A percentile compares a stretch with the other conserved stretches of the same genome.
These are phyloP conservation scores for Nepenthes alata DNA, from an alignment of 179 eudicot species.

Conservation along the genomic window DNA sequence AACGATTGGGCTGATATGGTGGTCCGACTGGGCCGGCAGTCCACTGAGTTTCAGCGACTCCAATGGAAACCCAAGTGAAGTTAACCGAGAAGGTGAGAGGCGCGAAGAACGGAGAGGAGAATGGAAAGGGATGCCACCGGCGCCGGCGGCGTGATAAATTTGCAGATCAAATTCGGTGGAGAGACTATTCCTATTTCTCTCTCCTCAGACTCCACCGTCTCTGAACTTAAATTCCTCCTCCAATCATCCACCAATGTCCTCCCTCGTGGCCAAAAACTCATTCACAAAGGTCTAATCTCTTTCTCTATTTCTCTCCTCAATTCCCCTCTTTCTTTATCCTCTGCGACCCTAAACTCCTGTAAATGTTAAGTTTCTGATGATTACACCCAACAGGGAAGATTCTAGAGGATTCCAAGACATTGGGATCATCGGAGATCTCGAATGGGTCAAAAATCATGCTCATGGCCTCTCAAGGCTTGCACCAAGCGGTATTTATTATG, in stretches of 20 bases:
- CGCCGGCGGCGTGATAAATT: constrained; percentile 19
- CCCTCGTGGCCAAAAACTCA: constrained; percentile 89
- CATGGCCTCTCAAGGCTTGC: constrained; percentile 72
- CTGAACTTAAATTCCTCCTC: constrained; percentile 51
- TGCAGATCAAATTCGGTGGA: constrained; percentile 66
- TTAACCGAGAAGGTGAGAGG: background rate
- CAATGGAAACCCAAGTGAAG: too few species aligned
- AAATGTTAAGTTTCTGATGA: background rate
- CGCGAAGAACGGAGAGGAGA: background rate
- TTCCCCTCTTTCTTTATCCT: background rate
- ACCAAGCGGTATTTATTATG: constrained; percentile 62
- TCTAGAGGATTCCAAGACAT: constrained; percentile 45
- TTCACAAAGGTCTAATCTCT: constrained; percentile 43
- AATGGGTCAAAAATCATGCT: constrained; percentile 81
- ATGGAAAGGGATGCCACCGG: constrained; percentile 4
- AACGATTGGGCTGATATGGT: too few species aligned
- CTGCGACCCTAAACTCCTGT: background rate
- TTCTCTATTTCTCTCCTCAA: background rate
- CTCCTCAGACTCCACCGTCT: constrained; percentile 29
- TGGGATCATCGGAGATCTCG: constrained; percentile 32
- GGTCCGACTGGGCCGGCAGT: too few species aligned
- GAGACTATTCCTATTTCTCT: constrained; percentile 34
- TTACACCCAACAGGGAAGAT: constrained; percentile 33
- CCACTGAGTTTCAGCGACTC: too few species aligned
- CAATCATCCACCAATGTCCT: constrained; percentile 78